Conservation (phyloP, 1,284 basidiomycete species). For the Marasmius tenuissimus region DNA sequence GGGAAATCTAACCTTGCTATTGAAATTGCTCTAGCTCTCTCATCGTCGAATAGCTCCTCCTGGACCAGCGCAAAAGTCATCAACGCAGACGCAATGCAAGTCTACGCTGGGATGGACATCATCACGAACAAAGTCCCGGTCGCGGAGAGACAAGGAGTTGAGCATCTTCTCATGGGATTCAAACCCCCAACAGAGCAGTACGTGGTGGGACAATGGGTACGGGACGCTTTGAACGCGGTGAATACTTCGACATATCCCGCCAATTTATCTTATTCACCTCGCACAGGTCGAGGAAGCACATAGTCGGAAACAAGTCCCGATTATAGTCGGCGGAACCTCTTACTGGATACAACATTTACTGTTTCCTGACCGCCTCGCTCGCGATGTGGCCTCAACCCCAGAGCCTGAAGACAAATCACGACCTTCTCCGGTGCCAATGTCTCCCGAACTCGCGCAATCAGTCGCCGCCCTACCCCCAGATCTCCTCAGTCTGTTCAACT, state of each 20-base stretch:
- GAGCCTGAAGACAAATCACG: neutral
- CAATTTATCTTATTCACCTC: conserved; percentile 1
- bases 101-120: conserved; percentile 91
- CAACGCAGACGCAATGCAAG: conserved; percentile 98
- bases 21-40: conserved; percentile 73
- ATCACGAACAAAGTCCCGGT: conserved; percentile 93
- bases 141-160: conserved; percentile 77
- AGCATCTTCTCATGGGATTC: conserved; percentile 89
- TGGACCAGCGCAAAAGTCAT: conserved; percentile 77
- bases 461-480: conserved; percentile 11
- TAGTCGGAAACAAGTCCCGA: conserved; percentile 65
- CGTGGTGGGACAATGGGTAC: conserved; percentile 83
- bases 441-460: conserved; percentile 10
- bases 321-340: conserved; percentile 93
- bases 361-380: conserved; percentile 70
- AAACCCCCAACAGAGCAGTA: conserved; percentile 87
- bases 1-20: conserved; percentile 95
- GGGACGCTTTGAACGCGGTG: conserved; percentile 70
- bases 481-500: conserved; percentile 11
- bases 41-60: conserved; percentile 30
- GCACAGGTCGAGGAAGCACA: conserved; percentile 72
- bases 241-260: conserved; percentile 26
- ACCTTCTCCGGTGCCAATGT: conserved; percentile 10
- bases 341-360: conserved; percentile 97
- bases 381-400: conserved; percentile 11